phyloP scores from a whole-genome alignment of 805 yeast genomes.

The Starmerella vitae region DNA sequence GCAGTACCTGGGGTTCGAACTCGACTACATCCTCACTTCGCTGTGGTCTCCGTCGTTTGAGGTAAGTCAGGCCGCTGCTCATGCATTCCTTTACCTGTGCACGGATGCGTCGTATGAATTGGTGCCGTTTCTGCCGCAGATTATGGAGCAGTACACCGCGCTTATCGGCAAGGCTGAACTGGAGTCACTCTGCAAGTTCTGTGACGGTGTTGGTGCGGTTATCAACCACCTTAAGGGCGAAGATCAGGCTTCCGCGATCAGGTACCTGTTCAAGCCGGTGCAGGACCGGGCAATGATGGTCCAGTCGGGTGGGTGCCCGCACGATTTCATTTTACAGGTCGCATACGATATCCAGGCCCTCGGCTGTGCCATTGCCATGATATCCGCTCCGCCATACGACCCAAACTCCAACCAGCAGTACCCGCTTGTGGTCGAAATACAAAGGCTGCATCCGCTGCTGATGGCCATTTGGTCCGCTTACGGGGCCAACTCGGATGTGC shows the following conservation, averaged over 20 bases:
- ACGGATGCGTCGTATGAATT: constrained; percentile 69
- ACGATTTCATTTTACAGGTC: constrained; percentile 3
- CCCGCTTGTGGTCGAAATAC: constrained; percentile 25
- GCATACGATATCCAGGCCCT: constrained; percentile 37
- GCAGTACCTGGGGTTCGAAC: constrained; percentile 63
- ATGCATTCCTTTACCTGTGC: constrained; percentile 87
- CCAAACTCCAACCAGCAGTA: constrained; percentile 16
- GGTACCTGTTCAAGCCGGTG: constrained; percentile 62
- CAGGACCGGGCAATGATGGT: constrained; percentile 42
- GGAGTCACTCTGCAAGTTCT: constrained; percentile 60
- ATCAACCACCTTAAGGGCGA: constrained; percentile 32
- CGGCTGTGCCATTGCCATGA: constrained; percentile 48
- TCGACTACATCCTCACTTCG: constrained; percentile 71
- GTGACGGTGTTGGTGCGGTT: constrained; percentile 83
- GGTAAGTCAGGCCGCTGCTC: constrained; percentile 74
- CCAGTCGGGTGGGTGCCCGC: background rate
- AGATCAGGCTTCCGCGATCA: constrained; percentile 36
- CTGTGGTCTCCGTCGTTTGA: constrained; percentile 36
- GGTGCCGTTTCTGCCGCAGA: constrained; percentile 55
- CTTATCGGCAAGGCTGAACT: constrained; percentile 44
- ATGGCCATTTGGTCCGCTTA: constrained; percentile 3
- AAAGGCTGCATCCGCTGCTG: constrained; percentile 10
- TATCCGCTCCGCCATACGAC: constrained; percentile 48
- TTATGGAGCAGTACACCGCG: constrained; percentile 56
- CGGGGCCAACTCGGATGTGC: constrained; percentile 4